Base-by-base conservation (phyloP, 163 green algal species). In the Chlamydomonas reinhardtii region DNA sequence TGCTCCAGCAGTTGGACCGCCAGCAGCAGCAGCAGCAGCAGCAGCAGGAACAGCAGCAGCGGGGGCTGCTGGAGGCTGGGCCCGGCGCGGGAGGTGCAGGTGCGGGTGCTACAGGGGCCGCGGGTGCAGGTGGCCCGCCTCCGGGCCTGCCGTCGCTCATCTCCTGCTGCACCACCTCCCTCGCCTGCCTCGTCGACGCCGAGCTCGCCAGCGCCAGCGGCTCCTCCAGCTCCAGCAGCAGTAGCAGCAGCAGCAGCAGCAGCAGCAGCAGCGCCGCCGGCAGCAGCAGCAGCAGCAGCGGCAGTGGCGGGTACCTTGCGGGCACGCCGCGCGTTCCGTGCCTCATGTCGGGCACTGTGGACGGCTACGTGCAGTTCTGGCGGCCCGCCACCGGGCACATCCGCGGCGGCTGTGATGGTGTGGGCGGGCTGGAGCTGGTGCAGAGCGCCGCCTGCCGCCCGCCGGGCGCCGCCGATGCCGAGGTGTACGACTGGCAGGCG, bases 281-380 rank as follows among this genome's bases (percentile, higher is more conserved):
- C 27, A 56, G 32, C 37, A 78, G 22, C 75, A 39, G 20, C 80
- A 73, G 68, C 73, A 54, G 71, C 48, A 24, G n/a, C 66, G 11
- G 65, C 78, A 79, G 68, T n/a, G 59, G 73, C 29, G 73, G 19
- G 59, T 66, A 29, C n/a, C n/a, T n/a, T 64, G 48, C 43, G 62
- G 64, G 25, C 56, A 3, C 65, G 64, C 22, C 64, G 14, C 31
- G 66, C 31, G 31, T 88, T 43, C 89, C 89, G 0, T 90, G 85
- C 61, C n/a, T 91, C 0, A 59, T 91, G 35, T 91, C 86, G 0
- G 89, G 89, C 52, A 85, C 86, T 17, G 74, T 52, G 4, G 76
- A 85, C 0, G 89, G 89, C 9, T 16, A 31, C 1, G 69, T 91
- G 24, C 68, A 88, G 77, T 65, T 92, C 6, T 92, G 89, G 89